These are phyloP conservation scores for Fistulinella prunicolor DNA, from an alignment of 768 basidiomycete genomes.

Conservation along the genomic window DNA sequence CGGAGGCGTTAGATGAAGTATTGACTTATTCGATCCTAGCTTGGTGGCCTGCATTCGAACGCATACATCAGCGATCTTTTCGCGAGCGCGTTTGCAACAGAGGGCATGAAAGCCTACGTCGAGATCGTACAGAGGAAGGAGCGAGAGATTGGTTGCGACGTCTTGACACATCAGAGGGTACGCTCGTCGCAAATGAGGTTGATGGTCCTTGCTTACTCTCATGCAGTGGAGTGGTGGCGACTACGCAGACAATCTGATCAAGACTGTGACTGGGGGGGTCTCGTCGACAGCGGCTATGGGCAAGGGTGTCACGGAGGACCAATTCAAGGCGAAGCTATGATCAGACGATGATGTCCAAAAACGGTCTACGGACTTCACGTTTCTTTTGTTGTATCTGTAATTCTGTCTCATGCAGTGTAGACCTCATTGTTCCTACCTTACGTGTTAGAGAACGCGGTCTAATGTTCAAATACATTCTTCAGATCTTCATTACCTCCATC, in stretches of 20 bases:
- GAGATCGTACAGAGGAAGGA: slow-evolving; percentile 91
- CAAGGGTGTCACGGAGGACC: slow-evolving; percentile 88
- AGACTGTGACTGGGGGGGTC: slow-evolving; percentile 96
- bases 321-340: slow-evolving; percentile 61
- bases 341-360: not conserved
- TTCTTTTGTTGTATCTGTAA: slow-evolving; percentile 1
- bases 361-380: not conserved
- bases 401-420: not conserved
- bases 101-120: slow-evolving; percentile 99
- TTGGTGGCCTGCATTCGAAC: slow-evolving; percentile 95
- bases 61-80: slow-evolving; percentile 95
- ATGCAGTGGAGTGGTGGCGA: slow-evolving; percentile 91
- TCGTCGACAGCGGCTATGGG: slow-evolving; percentile 99
- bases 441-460: not conserved
- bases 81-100: slow-evolving; percentile 82
- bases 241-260: slow-evolving; percentile 86
- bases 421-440: slow-evolving; percentile 1
- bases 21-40: slow-evolving; percentile 43
- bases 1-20: not conserved
- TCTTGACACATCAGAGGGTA: slow-evolving; percentile 96
- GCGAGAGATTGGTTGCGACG: slow-evolving; percentile 90
- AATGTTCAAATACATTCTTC: not conserved
- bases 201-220: slow-evolving; percentile 15
- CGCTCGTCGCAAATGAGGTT: slow-evolving; percentile 13
- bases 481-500: slow-evolving; percentile 8